phyloP scores from a whole-genome alignment of 352 stramenopile species.

The Paralagenidium karlingii region DNA sequence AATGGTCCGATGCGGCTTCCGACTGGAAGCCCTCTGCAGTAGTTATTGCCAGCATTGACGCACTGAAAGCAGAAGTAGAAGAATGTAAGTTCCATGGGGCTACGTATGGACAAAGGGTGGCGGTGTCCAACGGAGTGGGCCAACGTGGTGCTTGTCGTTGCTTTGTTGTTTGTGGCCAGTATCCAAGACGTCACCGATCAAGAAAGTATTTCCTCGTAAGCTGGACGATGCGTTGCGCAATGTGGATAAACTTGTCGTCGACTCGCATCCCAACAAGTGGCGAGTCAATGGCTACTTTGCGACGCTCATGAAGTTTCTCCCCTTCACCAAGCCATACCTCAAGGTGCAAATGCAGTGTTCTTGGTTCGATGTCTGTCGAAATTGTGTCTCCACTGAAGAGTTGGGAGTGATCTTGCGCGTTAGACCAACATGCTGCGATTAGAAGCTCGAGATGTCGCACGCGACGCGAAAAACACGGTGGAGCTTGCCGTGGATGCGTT shows the following conservation, averaged over 20 bases:
- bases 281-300: conserved; percentile 82
- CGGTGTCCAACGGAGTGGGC: not conserved
- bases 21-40: conserved; percentile 53
- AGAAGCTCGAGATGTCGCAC: conserved; percentile 59
- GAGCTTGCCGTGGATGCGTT: conserved; percentile 27
- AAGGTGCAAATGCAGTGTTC: too few species aligned
- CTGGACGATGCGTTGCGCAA: conserved; percentile 66
- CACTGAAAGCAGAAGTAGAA: conserved; percentile 37
- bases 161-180: conserved; percentile 3
- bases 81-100: conserved; percentile 39
- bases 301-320: conserved; percentile 78
- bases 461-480: conserved; percentile 35
- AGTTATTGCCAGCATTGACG: conserved; percentile 36
- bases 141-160: conserved; percentile 2
- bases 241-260: conserved; percentile 69
- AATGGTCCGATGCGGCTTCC: conserved; percentile 43
- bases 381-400: not conserved
- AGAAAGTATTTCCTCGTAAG: conserved; percentile 69
- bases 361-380: too few species aligned
- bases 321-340: conserved; percentile 81
- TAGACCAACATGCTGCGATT: conserved; percentile 79
- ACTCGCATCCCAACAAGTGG: conserved; percentile 80
- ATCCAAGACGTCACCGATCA: conserved; percentile 45
- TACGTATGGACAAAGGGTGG: not conserved
- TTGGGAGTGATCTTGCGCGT: not conserved